Conservation (phyloP, 805 yeast genomes). For the Yarrowia sp. region DNA sequence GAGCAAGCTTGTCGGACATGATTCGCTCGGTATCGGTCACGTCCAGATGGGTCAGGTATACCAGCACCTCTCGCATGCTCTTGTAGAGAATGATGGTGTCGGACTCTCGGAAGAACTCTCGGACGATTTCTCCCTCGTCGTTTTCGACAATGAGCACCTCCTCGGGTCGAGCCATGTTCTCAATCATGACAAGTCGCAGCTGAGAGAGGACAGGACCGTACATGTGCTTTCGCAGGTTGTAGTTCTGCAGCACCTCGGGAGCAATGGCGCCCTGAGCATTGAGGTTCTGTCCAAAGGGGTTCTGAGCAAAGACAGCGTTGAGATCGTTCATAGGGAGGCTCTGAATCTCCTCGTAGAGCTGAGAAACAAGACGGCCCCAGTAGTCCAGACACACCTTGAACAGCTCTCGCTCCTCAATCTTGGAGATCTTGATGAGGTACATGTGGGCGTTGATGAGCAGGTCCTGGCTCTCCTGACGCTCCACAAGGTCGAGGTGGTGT, state of each 20-base stretch:
- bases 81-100: conserved; percentile 96
- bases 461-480: conserved; percentile 51
- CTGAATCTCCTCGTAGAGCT: conserved; percentile 82
- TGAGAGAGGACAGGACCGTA: conserved; percentile 77
- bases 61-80: conserved; percentile 92
- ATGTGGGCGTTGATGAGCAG: conserved; percentile 69
- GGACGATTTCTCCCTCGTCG: conserved; percentile 98
- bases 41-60: conserved; percentile 91
- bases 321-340: conserved; percentile 68
- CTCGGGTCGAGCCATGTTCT: conserved; percentile 97
- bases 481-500: conserved; percentile 63
- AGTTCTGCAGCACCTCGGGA: conserved; percentile 72
- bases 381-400: conserved; percentile 94
- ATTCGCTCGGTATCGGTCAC: conserved; percentile 91
- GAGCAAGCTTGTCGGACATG: conserved; percentile 86
- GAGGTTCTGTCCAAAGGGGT: conserved; percentile 42
- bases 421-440: conserved; percentile 79
- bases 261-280: conserved; percentile 65
- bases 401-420: conserved; percentile 91
- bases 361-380: conserved; percentile 84
- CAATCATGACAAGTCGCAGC: conserved; percentile 89
- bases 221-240: conserved; percentile 80
- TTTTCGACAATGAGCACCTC: conserved; percentile 96
- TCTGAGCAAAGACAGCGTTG: conserved; percentile 54
- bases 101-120: conserved; percentile 94